Percentiles rank a stretch among this genome's conserved stretches.
Conservation (phyloP, 495 filamentous ascomycete genomes). For the Xylaria flabelliformis region DNA sequence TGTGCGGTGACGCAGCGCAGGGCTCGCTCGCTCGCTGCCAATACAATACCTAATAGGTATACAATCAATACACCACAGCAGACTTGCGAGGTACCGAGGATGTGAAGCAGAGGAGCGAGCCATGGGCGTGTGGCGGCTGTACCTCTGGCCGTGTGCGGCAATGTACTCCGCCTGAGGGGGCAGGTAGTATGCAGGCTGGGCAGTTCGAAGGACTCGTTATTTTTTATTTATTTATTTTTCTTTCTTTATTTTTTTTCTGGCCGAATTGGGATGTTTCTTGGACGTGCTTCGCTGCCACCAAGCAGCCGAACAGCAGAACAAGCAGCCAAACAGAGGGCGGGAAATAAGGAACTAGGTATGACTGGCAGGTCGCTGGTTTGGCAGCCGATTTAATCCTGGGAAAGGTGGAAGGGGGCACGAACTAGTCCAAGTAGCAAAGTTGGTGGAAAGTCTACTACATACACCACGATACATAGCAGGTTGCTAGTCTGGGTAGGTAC, state of each 20-base stretch:
- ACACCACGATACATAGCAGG: background rate
- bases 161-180: slow-evolving; percentile 26
- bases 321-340: slow-evolving; percentile 12
- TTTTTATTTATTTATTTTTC: background rate
- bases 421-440: background rate
- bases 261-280: slow-evolving; percentile 5
- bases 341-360: background rate
- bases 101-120: slow-evolving; percentile 2
- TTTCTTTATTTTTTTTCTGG: slow-evolving; percentile 17
- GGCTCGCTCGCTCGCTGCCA: background rate
- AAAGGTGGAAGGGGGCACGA: background rate
- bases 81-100: background rate
- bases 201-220: slow-evolving; percentile 1
- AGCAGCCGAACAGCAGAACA: background rate
- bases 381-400: slow-evolving; percentile 9
- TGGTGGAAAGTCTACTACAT: background rate
- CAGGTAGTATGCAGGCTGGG: slow-evolving; percentile 25
- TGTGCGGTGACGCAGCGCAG: slow-evolving; percentile 16
- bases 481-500: background rate
- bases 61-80: background rate
- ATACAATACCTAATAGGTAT: no score
- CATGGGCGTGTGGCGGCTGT: slow-evolving; percentile 22
- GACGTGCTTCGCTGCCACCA: background rate
- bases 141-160: slow-evolving; percentile 20
- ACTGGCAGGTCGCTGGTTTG: slow-evolving; percentile 20